Base-by-base conservation (phyloP, 495 filamentous ascomycete species). In the Aspergillus sclerotioniger region DNA sequence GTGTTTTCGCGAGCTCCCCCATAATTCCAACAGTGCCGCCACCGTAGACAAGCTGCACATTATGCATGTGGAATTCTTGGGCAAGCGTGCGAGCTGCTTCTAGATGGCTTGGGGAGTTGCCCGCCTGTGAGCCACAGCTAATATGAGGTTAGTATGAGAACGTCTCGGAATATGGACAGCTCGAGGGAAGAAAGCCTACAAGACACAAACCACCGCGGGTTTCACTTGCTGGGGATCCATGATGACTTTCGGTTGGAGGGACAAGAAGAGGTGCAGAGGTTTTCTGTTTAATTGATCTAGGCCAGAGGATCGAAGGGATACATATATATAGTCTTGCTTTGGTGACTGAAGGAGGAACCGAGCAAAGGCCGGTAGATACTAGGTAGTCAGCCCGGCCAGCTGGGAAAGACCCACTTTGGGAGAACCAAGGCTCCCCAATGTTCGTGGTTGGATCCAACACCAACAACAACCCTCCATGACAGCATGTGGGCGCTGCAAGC, bases 1-100 rank as follows among this genome's bases (percentile, higher is more conserved):
- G 85, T 0, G 91, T 92, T 45, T 84, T 84, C 29, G 94, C 90
- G 0, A 98, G 66, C 62, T 96, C 91, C 62, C 94, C 94, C 94
- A 98, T 98, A 20, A 98, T 79, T 8, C 94, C 94, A 7, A 88
- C 84, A 16, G 95, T 96, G 64, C 94, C 94, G 58, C 95, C 94
- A 66, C 94, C 94, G 72, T 96, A 98, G 53, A 98, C 89, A 31
- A 98, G 85, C 3, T 78, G 76, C 62, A 95, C 88, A 62, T 87
- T 85, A 64, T 90, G 77, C 56, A 82, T 75, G 71, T 90, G 84
- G 75, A 98, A 85, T 60, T 80, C 78, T 21, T 80, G 73, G 39
- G 88, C 94, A 8, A 98, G 86, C n/a, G 82, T 74, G 29, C 84
- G 85, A 1, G 95, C 95, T 5, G 91, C 87, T 67, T 84, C 85